Evolutionary conservation across 768 basidiomycete genomes (phyloP), one percentile per base, ranked within the genome.

Genomic region (Tylopilus rubrobrunneus): DNA sequence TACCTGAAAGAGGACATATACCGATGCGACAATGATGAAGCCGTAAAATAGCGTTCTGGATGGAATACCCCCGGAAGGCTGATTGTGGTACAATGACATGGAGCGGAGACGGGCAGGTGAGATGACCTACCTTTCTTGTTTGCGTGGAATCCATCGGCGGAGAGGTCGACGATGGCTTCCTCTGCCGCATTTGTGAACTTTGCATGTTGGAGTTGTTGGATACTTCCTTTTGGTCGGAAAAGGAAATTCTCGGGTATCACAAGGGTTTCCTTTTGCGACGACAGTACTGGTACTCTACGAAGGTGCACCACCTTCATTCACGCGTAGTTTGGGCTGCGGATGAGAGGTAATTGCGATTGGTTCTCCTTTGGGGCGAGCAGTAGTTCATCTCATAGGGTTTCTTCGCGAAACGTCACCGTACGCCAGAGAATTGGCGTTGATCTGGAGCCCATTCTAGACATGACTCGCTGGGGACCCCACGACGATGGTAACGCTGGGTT

Each of bases 1-100:
- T 55, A 44, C 68, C 62, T 64, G 64, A 54, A 55, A 62, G 12
- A 64, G 40, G 12, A 56, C 40, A 12, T 57, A 60, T 0, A 60
- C 17, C 6, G 55, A 56, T 21, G 43, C 52, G 7, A 59, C 15
- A 9, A 46, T 33, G 7, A 62, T 28, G 1, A 56, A 25, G 14
- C 46, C 59, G 14, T 55, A 68, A 5, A 64, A 36, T 45, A 51
- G 10, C 36, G 44, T 56, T 29, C 39, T 34, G 28, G 44, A 43
- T 9, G 29, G 46, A 11, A 41, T 25, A 4, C 36, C 9, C 39
- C 45, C 19, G 19, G 14, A 5, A 7, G 45, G 17, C 64, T 68
- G 41, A 29, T 27, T 29, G 45, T 25, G n/a, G 15, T 15, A 37
- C 34, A 7, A 46, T 5, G 28, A 25, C 29, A 28, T 23, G 31